These are phyloP conservation scores for Fusarium keratoplasticum DNA, from an alignment of 2,329 filamentous ascomycete species.

Conservation along the genomic window DNA sequence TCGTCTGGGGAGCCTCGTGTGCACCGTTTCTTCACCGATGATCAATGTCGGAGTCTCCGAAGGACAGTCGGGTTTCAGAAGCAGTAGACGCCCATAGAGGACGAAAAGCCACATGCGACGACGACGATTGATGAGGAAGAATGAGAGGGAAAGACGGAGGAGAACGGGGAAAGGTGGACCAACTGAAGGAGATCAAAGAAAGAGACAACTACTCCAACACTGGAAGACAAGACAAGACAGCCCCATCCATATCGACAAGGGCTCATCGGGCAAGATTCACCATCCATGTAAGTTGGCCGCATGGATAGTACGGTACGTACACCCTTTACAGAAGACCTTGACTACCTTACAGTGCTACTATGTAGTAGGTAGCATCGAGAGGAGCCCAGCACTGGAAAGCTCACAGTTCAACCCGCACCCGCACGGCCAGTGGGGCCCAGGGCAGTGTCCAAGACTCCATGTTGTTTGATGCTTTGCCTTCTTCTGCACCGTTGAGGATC, in stretches of 20 bases:
- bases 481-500: conserved; percentile 18
- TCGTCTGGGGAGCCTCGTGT: background rate
- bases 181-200: conserved; percentile 22
- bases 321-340: background rate
- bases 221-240: conserved; percentile 7
- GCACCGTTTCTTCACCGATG: background rate
- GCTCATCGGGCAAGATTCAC: conserved; percentile 13
- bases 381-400: background rate
- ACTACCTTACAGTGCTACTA: conserved; percentile 6
- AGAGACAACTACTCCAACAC: conserved; percentile 7
- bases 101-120: background rate
- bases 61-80: background rate
- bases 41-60: background rate
- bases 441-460: background rate
- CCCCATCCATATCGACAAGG: conserved; percentile 33
- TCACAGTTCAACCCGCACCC: background rate
- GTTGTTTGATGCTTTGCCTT: conserved; percentile 15
- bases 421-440: conserved; percentile 23
- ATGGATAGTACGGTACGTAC: conserved; percentile 33
- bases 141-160: conserved; percentile 16
- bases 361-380: conserved; percentile 23
- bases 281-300: conserved; percentile 36
- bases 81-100: background rate
- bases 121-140: background rate
- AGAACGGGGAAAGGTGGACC: conserved; percentile 2